Evolutionary conservation across 306 rosid genomes (phyloP).

Genomic region (Cucurbita ficifolia): DNA sequence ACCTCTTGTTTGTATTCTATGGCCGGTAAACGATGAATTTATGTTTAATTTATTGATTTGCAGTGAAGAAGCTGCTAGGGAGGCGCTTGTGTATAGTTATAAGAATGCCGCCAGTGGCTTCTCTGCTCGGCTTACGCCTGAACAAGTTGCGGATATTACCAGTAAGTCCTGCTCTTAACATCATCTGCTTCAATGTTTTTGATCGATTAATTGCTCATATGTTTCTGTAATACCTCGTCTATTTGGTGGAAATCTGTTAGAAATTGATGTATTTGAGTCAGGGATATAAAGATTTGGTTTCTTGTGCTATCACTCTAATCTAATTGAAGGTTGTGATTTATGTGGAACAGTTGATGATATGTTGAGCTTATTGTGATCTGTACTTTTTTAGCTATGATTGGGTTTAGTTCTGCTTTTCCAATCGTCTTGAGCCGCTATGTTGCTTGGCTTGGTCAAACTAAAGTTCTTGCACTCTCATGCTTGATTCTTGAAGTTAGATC

Average conservation of each 20-base stretch:
- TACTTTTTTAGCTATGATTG: neutral
- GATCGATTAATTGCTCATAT: neutral
- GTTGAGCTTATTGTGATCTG: neutral
- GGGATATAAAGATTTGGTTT: neutral
- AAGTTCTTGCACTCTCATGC: neutral
- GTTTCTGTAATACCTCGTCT: neutral
- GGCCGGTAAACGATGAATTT: neutral
- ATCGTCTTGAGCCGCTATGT: neutral
- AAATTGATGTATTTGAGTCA: neutral
- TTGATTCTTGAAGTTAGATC: neutral
- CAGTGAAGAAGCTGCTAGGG: slow-evolving; percentile 87
- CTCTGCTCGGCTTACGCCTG: slow-evolving; percentile 79
- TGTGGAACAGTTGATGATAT: neutral
- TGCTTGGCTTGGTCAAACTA: neutral
- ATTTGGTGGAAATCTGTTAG: neutral
- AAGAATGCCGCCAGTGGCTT: slow-evolving; percentile 82
- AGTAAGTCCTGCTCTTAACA: slow-evolving; percentile 17
- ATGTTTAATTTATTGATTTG: neutral
- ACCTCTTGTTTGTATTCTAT: neutral
- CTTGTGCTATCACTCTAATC: neutral
- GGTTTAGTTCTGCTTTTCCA: neutral
- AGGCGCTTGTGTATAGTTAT: slow-evolving; percentile 75
- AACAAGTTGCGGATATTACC: slow-evolving; percentile 31
- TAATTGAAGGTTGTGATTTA: neutral
- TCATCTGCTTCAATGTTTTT: neutral